Evolutionary conservation across 2,329 filamentous ascomycete genomes (phyloP), one percentile per base, ranked within the genome.

Genomic region (Aspergillus sp.): DNA sequence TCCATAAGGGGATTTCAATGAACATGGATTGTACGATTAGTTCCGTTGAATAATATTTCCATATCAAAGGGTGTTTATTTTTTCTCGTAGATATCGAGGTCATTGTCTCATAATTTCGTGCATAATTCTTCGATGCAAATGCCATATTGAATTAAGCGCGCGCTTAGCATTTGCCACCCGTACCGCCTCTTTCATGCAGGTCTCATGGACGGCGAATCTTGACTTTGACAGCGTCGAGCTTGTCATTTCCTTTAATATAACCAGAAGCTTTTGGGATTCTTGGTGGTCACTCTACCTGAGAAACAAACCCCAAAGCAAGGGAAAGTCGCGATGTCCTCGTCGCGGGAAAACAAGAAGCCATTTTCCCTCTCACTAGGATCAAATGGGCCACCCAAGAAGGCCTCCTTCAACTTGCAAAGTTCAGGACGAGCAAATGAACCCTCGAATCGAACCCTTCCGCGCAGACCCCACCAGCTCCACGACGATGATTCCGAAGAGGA

Each of bases 401-500:
- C 62, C 7, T 45, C 59, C 9, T 61, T 66, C 46, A 67, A 60
- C 50, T 43, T 63, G 11, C 60, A 60, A 54, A 48, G 48, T 7
- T 56, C 61, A 46, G 37, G 55, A 34, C 52, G 47, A 39, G 35
- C 40, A 6, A 43, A 48, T 27, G 6, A 10, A 30, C 19, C 48
- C 5, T 42, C 48, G 43, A 48, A 34, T 27, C 58, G 48, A 32
- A 46, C 48, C n/a, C 55, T 63, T 32, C 46, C 61, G 10, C 59
- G 57, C 35, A 57, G 58, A 34, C 57, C 64, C 33, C 62, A 60
- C 40, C 51, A 57, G 10, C 52, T 61, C 38, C 51, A 56, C 27
- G 66, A 66, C 44, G 68, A 70, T 44, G 83, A 86, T 41, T 82
- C 85, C 40, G 83, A 86, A 42, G 61, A 62, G 10, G 60, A 61